A percentile compares a stretch with the other conserved stretches of the same genome.
These are phyloP conservation scores for Ophiognomonia clavigignenti-juglandacearum DNA, from an alignment of 2,329 filamentous ascomycete species.

Conservation along the genomic window DNA sequence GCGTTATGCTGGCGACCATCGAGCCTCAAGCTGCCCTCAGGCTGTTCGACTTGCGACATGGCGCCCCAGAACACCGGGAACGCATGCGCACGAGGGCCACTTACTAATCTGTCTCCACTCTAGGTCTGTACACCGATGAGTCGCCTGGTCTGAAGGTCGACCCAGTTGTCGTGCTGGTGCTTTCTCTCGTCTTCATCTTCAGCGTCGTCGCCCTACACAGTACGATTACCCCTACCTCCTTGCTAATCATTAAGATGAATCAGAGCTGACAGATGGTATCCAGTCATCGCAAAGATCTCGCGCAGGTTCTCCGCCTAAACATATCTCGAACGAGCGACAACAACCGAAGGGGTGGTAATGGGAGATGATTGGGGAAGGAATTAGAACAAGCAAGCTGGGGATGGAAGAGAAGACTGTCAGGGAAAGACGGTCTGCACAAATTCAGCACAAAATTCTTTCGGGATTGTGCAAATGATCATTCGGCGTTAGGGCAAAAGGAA, in stretches of 20 bases:
- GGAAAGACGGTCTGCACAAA: neutral
- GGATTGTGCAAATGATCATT: neutral
- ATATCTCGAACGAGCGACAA: neutral
- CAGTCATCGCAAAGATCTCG: slow-evolving; percentile 94
- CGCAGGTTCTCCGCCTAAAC: slow-evolving; percentile 71
- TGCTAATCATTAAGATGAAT: neutral
- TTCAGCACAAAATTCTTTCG: too few species aligned
- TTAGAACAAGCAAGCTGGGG: neutral
- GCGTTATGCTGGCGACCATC: too few species aligned
- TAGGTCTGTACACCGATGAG: slow-evolving; percentile 95
- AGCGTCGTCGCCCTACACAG: slow-evolving; percentile 96
- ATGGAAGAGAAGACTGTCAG: neutral
- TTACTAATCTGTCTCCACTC: slow-evolving; percentile 1
- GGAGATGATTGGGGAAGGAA: neutral
- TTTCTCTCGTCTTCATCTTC: slow-evolving; percentile 98
- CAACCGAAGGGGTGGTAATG: neutral
- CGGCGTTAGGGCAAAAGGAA: neutral
- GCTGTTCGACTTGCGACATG: slow-evolving; percentile 20
- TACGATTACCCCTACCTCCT: slow-evolving; percentile 44
- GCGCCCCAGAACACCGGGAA: too few species aligned
- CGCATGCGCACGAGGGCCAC: too few species aligned
- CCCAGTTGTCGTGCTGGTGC: slow-evolving; percentile 91
- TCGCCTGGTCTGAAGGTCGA: slow-evolving; percentile 96
- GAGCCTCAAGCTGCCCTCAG: too few species aligned
- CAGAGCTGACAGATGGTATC: slow-evolving; percentile 18